phyloP scores from a whole-genome alignment of 352 stramenopile species.

The Lagenidium sp. region DNA sequence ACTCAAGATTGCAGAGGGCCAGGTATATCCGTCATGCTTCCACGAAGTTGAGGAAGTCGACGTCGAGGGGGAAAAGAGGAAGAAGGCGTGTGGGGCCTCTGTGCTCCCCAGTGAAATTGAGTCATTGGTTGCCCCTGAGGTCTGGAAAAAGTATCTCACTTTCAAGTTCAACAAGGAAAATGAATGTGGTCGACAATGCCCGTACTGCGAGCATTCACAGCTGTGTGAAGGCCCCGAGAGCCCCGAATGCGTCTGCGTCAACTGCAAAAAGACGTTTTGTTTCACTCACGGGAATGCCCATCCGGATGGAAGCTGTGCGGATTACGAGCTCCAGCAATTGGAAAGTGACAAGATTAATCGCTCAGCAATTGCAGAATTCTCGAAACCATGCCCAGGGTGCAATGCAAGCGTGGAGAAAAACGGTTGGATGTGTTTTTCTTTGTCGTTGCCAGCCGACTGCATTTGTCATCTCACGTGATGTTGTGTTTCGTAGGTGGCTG shows the following conservation, averaged over 20 bases:
- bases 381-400: slow-evolving; percentile 85
- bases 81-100: slow-evolving; percentile 22
- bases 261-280: slow-evolving; percentile 63
- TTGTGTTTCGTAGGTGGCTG: slow-evolving; percentile 59
- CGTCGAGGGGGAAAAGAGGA: slow-evolving; percentile 6
- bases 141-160: slow-evolving; percentile 76
- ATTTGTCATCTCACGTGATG: slow-evolving; percentile 1
- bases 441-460: neutral
- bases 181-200: slow-evolving; percentile 50
- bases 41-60: slow-evolving; percentile 9
- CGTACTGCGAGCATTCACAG: slow-evolving; percentile 51
- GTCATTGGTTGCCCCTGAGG: slow-evolving; percentile 24
- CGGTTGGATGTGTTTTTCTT: slow-evolving; percentile 2
- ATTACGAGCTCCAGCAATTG: slow-evolving; percentile 75
- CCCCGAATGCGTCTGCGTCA: slow-evolving; percentile 32
- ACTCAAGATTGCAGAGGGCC: slow-evolving; percentile 59
- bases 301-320: slow-evolving; percentile 46
- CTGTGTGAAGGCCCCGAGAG: slow-evolving; percentile 36
- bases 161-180: slow-evolving; percentile 88
- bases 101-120: slow-evolving; percentile 43
- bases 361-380: slow-evolving; percentile 69
- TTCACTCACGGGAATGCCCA: slow-evolving; percentile 87
- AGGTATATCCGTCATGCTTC: slow-evolving; percentile 74
- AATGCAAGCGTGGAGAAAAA: slow-evolving; percentile 86
- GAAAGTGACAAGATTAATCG: slow-evolving; percentile 83